These are phyloP conservation scores for Turritis glabra DNA, from an alignment of 345 rosid genomes.

Conservation along the genomic window DNA sequence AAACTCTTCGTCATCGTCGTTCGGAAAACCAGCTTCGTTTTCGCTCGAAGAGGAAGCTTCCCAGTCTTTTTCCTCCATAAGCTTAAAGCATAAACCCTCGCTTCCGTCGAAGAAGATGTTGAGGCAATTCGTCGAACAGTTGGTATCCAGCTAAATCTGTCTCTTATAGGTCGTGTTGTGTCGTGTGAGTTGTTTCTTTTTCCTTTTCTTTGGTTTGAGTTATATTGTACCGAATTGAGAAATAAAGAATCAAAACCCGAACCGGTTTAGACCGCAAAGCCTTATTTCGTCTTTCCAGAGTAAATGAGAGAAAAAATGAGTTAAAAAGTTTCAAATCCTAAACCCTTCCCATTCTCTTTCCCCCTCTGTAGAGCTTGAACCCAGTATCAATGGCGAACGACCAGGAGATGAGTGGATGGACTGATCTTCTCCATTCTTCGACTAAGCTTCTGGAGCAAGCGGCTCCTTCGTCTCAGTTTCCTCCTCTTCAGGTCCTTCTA, in stretches of 20 bases:
- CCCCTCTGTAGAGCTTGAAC: constrained; percentile 9
- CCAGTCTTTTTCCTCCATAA: constrained; percentile 34
- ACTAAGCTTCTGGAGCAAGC: constrained; percentile 92
- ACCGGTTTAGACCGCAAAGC: constrained; percentile 2
- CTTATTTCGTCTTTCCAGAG: neutral
- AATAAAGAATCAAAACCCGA: neutral
- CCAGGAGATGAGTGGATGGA: constrained; percentile 80
- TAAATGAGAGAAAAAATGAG: neutral
- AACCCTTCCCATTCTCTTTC: neutral
- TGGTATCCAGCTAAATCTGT: neutral
- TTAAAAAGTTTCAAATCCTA: constrained; percentile 1
- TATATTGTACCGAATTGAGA: neutral
- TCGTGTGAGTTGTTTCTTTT: neutral
- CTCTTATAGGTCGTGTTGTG: neutral
- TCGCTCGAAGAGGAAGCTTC: constrained; percentile 36
- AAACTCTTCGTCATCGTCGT: constrained; percentile 38
- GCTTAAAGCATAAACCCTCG: neutral
- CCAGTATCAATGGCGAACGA: constrained; percentile 63
- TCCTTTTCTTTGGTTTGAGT: neutral
- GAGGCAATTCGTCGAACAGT: constrained; percentile 33
- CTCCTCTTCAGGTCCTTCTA: constrained; percentile 84
- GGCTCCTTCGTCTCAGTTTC: constrained; percentile 94
- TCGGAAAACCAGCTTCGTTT: constrained; percentile 8
- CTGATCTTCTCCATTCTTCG: constrained; percentile 88
- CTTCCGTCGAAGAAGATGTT: neutral